Conservation (phyloP, 495 filamentous ascomycete species). For the Cladorrhinum samala region DNA sequence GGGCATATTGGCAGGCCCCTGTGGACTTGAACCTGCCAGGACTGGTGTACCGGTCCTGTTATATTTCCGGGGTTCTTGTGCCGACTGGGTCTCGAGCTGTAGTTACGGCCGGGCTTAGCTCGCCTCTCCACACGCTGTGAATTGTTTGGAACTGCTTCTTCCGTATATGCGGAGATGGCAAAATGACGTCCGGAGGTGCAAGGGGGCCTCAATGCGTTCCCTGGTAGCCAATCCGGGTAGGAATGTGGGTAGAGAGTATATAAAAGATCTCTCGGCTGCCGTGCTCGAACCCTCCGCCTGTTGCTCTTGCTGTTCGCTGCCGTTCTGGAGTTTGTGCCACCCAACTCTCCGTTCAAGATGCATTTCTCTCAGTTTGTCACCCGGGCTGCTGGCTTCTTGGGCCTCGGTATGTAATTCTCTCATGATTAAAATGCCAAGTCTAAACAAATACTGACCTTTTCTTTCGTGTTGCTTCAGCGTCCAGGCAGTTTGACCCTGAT, state of each 20-base stretch:
- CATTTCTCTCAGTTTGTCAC: conserved; percentile 13
- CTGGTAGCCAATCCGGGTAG: conserved; percentile 5
- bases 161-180: conserved; percentile 15
- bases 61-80: no score
- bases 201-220: neutral
- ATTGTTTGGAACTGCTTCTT: conserved; percentile 17
- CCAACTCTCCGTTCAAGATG: conserved; percentile 17
- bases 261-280: conserved; percentile 9
- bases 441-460: neutral
- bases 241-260: neutral
- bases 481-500: conserved; percentile 30
- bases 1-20: no score
- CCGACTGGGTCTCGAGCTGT: neutral
- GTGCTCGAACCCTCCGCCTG: neutral
- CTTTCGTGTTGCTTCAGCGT: conserved; percentile 3
- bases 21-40: no score
- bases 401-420: conserved; percentile 17
- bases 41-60: no score
- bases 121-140: neutral
- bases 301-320: neutral
- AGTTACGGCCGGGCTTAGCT: neutral
- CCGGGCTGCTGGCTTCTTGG: conserved; percentile 19
- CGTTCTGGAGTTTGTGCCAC: neutral
- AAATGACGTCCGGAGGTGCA: neutral
- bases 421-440: neutral